Percentiles rank a stretch among this genome's conserved stretches.
These are phyloP conservation scores for Prunus salicina DNA, from an alignment of 306 rosid genomes.

Conservation along the genomic window DNA sequence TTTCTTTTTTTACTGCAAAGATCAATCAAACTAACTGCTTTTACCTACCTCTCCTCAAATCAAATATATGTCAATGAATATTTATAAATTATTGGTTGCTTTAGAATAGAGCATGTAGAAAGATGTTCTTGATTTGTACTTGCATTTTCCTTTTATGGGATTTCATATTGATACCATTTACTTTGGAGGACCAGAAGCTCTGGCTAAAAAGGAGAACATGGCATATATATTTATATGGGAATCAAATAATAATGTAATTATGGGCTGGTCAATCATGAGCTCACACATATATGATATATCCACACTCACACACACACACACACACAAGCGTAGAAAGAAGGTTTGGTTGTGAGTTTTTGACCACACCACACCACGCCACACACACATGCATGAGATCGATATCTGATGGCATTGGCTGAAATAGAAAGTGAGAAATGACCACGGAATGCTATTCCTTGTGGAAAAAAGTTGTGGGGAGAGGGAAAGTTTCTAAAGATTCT, in stretches of 20 bases:
- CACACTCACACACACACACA: neutral
- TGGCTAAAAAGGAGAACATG: slow-evolving; percentile 7
- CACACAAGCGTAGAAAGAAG: slow-evolving; percentile 18
- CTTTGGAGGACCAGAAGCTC: slow-evolving; percentile 32
- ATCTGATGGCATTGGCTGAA: slow-evolving; percentile 42
- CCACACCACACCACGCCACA: slow-evolving; percentile 40
- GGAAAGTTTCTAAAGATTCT: slow-evolving; percentile 48
- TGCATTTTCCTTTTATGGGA: slow-evolving; percentile 25
- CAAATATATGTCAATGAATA: no score
- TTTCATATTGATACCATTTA: slow-evolving; percentile 39
- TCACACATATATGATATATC: neutral
- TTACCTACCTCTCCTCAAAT: neutral
- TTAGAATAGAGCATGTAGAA: slow-evolving; percentile 25
- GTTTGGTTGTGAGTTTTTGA: slow-evolving; percentile 34
- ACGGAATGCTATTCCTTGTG: slow-evolving; percentile 89
- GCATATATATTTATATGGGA: neutral
- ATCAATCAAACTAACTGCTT: neutral
- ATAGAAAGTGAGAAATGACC: slow-evolving; percentile 87
- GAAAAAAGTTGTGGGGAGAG: slow-evolving; percentile 30
- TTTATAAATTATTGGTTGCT: slow-evolving; percentile 36
- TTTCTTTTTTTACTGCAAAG: slow-evolving; percentile 6
- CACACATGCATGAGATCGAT: neutral
- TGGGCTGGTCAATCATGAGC: slow-evolving; percentile 46
- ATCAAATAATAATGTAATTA: neutral
- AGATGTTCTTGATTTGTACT: slow-evolving; percentile 38